phyloP scores from a whole-genome alignment of 306 rosid genomes.

The Coriaria nepalensis region DNA sequence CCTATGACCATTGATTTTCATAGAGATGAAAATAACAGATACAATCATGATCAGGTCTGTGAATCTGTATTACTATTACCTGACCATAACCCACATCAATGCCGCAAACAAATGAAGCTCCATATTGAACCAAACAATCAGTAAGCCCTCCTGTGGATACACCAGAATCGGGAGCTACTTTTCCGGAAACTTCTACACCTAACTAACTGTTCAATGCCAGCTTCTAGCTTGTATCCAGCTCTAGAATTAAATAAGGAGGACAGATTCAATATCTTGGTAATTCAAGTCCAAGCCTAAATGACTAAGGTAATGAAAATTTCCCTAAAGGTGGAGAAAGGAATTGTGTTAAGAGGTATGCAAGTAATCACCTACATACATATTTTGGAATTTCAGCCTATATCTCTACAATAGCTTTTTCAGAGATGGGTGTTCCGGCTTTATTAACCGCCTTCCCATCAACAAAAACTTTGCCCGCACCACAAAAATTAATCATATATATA shows the following conservation, averaged over 20 bases:
- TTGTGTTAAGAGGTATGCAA: slow-evolving; percentile 8
- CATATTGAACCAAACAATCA: slow-evolving; percentile 87
- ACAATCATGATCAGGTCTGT: not conserved
- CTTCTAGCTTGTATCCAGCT: slow-evolving; percentile 94
- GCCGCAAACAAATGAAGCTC: slow-evolving; percentile 82
- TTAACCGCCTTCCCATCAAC: slow-evolving; percentile 71
- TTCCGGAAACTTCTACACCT: slow-evolving; percentile 53
- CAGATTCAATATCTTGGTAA: slow-evolving; percentile 7
- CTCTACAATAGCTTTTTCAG: slow-evolving; percentile 66
- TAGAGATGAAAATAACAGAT: not conserved
- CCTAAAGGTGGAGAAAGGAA: slow-evolving; percentile 14
- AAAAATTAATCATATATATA: slow-evolving; percentile 1
- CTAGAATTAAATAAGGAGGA: slow-evolving; percentile 22
- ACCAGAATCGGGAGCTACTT: slow-evolving; percentile 92
- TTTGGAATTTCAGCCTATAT: slow-evolving; percentile 81
- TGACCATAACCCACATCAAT: slow-evolving; percentile 96
- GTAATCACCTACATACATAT: slow-evolving; percentile 97
- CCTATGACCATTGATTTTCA: slow-evolving; percentile 26
- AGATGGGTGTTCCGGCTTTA: slow-evolving; percentile 76
- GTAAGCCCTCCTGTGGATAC: slow-evolving; percentile 93
- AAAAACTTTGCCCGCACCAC: slow-evolving; percentile 59
- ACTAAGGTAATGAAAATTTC: not conserved
- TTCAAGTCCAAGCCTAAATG: slow-evolving; percentile 7
- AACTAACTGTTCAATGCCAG: slow-evolving; percentile 76
- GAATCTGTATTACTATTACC: slow-evolving; percentile 24